These are phyloP conservation scores for Canariomyces notabilis DNA, from an alignment of 2,329 filamentous ascomycete species.

Conservation along the genomic window DNA sequence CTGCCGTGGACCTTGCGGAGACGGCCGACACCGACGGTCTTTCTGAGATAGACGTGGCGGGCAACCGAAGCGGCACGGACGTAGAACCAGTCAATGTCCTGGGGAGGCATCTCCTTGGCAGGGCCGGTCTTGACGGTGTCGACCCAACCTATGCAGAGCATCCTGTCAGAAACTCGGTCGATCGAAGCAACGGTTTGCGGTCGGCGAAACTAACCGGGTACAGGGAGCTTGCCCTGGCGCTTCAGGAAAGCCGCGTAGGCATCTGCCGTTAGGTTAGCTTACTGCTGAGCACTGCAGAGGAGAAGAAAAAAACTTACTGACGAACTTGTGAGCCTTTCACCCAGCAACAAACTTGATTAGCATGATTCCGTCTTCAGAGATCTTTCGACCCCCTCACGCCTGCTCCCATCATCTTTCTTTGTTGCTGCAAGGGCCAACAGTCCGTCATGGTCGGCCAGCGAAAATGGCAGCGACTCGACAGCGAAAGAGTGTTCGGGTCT, in stretches of 20 bases:
- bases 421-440: slow-evolving; percentile 22
- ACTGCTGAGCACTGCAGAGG: slow-evolving; percentile 32
- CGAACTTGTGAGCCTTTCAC: slow-evolving; percentile 78
- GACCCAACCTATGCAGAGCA: slow-evolving; percentile 70
- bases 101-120: slow-evolving; percentile 95
- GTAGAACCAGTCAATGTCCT: slow-evolving; percentile 97
- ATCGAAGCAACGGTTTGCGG: slow-evolving; percentile 1
- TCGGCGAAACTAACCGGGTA: slow-evolving; percentile 64
- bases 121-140: slow-evolving; percentile 98
- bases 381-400: slow-evolving; percentile 69
- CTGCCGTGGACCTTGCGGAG: slow-evolving; percentile 94
- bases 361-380: slow-evolving; percentile 69
- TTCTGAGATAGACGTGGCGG: slow-evolving; percentile 98
- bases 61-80: slow-evolving; percentile 89
- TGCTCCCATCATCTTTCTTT: slow-evolving; percentile 48
- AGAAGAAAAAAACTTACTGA: slow-evolving; percentile 38
- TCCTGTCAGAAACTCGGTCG: slow-evolving; percentile 17
- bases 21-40: slow-evolving; percentile 97
- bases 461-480: slow-evolving; percentile 19
- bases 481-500: slow-evolving; percentile 22
- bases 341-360: slow-evolving; percentile 49
- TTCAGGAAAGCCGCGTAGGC: slow-evolving; percentile 87
- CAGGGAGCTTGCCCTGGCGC: slow-evolving; percentile 88
- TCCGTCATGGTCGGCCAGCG: slow-evolving; percentile 20
- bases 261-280: slow-evolving; percentile 80